Conservation (phyloP, 2,329 filamentous ascomycete species). For the Pseudogymnoascus sp. region DNA sequence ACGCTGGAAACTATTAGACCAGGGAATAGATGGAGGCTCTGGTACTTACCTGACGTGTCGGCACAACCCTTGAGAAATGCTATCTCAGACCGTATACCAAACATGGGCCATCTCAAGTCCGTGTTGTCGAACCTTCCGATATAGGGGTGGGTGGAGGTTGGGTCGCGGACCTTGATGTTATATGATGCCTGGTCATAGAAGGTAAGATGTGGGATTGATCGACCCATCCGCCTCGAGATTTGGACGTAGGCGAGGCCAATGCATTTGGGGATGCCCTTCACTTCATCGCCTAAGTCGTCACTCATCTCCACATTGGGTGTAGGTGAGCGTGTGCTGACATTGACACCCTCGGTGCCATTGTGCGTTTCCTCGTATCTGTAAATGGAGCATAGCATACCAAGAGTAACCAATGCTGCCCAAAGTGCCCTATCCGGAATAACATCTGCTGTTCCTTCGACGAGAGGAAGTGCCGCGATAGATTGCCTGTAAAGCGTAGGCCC, state of each 20-base stretch:
- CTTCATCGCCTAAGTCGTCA: constrained; percentile 42
- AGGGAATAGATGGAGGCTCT: neutral
- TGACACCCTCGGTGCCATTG: constrained; percentile 42
- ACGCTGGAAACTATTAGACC: constrained; percentile 27
- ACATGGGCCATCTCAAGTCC: constrained; percentile 45
- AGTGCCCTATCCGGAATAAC: constrained; percentile 42
- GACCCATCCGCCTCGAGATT: constrained; percentile 41
- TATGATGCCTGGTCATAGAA: constrained; percentile 46
- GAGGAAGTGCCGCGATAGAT: constrained; percentile 38
- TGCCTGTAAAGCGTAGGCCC: no score
- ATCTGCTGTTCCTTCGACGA: constrained; percentile 41
- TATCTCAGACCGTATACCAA: constrained; percentile 42
- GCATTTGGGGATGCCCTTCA: constrained; percentile 38
- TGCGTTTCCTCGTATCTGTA: constrained; percentile 45
- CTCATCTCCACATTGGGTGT: constrained; percentile 35
- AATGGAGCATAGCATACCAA: constrained; percentile 45
- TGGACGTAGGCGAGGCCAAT: constrained; percentile 43
- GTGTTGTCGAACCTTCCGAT: constrained; percentile 44
- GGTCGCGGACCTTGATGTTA: constrained; percentile 42
- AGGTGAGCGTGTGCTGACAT: constrained; percentile 26
- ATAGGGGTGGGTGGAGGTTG: constrained; percentile 41
- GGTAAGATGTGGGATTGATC: constrained; percentile 42
- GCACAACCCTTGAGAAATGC: constrained; percentile 43
- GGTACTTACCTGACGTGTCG: constrained; percentile 33
- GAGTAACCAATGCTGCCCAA: constrained; percentile 43